Base-by-base conservation (phyloP, 2,329 filamentous ascomycete genomes). In the Arthrinium puccinioides region DNA sequence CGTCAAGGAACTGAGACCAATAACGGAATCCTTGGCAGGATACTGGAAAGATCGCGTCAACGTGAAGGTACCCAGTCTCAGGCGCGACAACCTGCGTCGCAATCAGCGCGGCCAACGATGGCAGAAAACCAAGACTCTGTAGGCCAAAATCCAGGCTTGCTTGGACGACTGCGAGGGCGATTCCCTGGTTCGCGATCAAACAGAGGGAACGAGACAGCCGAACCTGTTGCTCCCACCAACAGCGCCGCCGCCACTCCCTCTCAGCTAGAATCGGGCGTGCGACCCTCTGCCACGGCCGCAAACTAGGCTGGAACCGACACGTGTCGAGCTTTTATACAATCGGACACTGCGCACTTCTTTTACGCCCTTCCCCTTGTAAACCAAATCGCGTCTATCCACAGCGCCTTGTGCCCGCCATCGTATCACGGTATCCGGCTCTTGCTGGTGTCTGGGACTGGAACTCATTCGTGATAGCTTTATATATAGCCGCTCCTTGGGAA, bases 231-330 rank as follows among this genome's bases (percentile, higher is more conserved):
- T n/a, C n/a, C n/a, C 19, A 30, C 15, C 34, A 39, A 42, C 15
- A 36, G 44, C 9, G 21, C 55, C 9, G 41, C 52, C 2, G 44
- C 49, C 20, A 70, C 67, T 9, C 68, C 68, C 6, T 66, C 65
- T 35, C 66, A 71, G 44, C 57, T 72, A 9, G 68, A 72, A 51
- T 60, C 68, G 18, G 68, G 64, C 37, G 54, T 55, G 35, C 59
- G 60, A 35, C 48, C 52, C 23, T 44, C 52, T 8, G 43, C 45
- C 23, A 27, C 30, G 16, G 24, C 35, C 13, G 40, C 32, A 34
- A 29, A 6, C 11, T 37, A 37, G 20, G 23, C 9, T 18, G 14
- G 10, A 10, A 9, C 20, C 24, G 20, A 16, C 11, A 21, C 19
- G 11, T 33, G 28, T 19, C n/a, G n/a, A 19, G 16, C n/a, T 16